Evolutionary conservation across 345 rosid genomes (phyloP).

Genomic region (Iberis pinnata): DNA sequence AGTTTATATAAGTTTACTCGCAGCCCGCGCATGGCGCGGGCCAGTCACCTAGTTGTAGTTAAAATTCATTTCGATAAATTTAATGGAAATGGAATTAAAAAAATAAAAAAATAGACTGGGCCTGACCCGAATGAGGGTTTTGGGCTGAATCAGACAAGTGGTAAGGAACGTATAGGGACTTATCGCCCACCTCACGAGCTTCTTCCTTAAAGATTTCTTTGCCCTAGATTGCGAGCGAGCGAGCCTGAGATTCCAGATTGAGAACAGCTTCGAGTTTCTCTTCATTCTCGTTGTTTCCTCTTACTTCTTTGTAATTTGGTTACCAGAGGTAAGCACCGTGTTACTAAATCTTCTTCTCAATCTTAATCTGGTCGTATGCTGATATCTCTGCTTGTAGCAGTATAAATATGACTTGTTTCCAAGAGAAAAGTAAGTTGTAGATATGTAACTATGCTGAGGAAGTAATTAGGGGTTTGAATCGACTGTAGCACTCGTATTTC

Average conservation of each 20-base stretch:
- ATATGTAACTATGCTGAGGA: neutral
- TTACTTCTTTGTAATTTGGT: slow-evolving; percentile 10
- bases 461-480: slow-evolving; percentile 11
- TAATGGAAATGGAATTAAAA: too few relatives aligned
- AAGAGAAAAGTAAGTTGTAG: too few relatives aligned
- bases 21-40: too few relatives aligned
- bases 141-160: slow-evolving; percentile 22
- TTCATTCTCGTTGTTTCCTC: neutral
- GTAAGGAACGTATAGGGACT: neutral
- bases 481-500: neutral
- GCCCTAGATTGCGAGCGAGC: slow-evolving; percentile 27
- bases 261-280: slow-evolving; percentile 19
- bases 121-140: neutral
- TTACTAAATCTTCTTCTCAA: neutral
- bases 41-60: too few relatives aligned
- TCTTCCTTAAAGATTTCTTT: slow-evolving; percentile 4
- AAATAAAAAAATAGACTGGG: neutral
- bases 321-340: slow-evolving; percentile 7
- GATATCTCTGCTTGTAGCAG: neutral
- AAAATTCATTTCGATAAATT: too few relatives aligned
- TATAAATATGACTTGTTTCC: neutral
- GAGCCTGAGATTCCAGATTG: slow-evolving; percentile 22
- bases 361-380: slow-evolving; percentile 2
- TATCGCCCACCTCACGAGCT: slow-evolving; percentile 20
- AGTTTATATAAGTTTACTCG: too few relatives aligned